Evolutionary conservation across 2,329 filamentous ascomycete species (phyloP).

Genomic region (Colletotrichum liaoningense): DNA sequence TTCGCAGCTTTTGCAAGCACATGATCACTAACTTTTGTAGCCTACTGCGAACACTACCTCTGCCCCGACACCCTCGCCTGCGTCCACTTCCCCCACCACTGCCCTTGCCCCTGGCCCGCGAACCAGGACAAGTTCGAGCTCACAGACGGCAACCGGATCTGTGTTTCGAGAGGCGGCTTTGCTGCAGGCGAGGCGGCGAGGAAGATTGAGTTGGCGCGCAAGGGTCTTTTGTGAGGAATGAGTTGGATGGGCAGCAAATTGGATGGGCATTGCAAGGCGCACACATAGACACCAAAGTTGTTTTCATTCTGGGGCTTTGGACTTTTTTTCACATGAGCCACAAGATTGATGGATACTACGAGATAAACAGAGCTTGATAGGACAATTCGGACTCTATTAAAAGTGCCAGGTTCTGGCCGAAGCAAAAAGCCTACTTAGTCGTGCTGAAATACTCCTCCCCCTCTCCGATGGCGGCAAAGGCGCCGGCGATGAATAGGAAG

Average conservation of each 20-base stretch:
- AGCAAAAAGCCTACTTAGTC: conserved; percentile 33
- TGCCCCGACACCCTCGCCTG: conserved; percentile 95
- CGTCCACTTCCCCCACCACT: conserved; percentile 97
- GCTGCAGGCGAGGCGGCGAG: conserved; percentile 76
- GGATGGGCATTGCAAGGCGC: conserved; percentile 10
- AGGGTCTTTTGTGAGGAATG: conserved; percentile 72
- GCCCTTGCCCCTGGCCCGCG: conserved; percentile 85
- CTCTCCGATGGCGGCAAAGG: neutral
- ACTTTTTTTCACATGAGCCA: neutral
- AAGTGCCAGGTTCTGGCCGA: conserved; percentile 28
- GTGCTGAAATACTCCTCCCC: conserved; percentile 25
- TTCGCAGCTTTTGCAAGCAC: no score
- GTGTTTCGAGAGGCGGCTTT: conserved; percentile 81
- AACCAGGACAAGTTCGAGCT: conserved; percentile 84
- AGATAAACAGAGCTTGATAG: neutral
- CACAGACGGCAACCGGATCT: conserved; percentile 78
- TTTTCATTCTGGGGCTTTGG: conserved; percentile 5
- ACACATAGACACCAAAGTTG: neutral
- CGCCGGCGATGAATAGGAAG: neutral
- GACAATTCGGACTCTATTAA: conserved; percentile 31
- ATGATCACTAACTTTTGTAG: conserved; percentile 51
- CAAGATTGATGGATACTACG: neutral
- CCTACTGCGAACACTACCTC: conserved; percentile 92
- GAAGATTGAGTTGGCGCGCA: conserved; percentile 84
- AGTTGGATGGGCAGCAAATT: neutral